Evolutionary conservation across 495 filamentous ascomycete species (phyloP), one percentile per base, ranked within the genome.

Genomic region (Bombardia bombarda): DNA sequence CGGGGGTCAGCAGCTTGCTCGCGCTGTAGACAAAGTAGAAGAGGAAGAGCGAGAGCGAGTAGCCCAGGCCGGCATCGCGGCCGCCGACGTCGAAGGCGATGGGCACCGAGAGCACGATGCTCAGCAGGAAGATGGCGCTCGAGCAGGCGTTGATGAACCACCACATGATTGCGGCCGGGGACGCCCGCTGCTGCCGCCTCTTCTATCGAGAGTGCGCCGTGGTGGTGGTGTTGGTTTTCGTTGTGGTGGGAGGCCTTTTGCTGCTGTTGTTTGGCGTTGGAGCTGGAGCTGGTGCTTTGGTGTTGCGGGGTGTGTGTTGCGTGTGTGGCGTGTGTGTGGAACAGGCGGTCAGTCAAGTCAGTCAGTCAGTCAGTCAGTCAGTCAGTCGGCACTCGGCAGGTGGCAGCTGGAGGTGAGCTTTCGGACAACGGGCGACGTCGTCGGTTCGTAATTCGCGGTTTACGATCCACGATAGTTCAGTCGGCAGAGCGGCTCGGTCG

Each of bases 21-120:
- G 80, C 68, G 26, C 87, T 93, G 62, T 92, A 86, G 53, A 90
- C 66, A 56, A 93, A 84, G 69, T 98, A 96, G 70, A 93, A 95
- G 48, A 70, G 67, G 26, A 89, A 83, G 16, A 98, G 75, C 10
- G 87, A 78, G 31, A 95, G 75, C 50, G 87, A 94, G 66, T 87
- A 96, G 52, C 87, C 88, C 52, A 98, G 77, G 50, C 92, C 92
- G 61, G 87, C 90, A 48, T 88, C 87, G 60, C 88, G 80, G 38
- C 92, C 92, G 59, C 92, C 92, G 55, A 98, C 89, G 72, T 98
- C 92, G 65, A 96, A 98, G 49, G 92, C 83, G 42, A 98, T 78
- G 45, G 92, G 92, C 62, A 97, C 86, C 39, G 86, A 92, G 53
- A 95, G 79, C 58, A 98, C 80, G 60, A 90, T 87, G 62, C 83